Base-by-base conservation (phyloP, 75 land plant species). In the Pinus taeda region DNA sequence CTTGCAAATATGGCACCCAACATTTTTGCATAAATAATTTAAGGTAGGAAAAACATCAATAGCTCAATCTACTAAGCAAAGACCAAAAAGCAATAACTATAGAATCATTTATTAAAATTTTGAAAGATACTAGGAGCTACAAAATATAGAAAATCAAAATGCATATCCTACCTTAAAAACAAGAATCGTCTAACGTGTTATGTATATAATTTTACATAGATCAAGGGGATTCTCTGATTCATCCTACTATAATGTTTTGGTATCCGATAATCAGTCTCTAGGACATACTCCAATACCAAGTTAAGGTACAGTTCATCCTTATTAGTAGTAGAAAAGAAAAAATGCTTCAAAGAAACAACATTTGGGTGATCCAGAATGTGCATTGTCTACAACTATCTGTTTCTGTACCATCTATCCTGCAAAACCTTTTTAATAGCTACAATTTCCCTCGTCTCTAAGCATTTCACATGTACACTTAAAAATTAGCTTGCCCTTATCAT, bases 391-490 rank as follows among this genome's bases (percentile, higher is more conserved):
- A 93, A 80, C 78, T 93, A 93, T 74, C 96, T 85, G 77, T 93
- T 93, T 78, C 91, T 93, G 72, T 93, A 93, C 56, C 96, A 81
- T 82, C 87, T 93, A 83, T 93, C 96, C 70, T 93, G 96, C 63
- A 93, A 88, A 75, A 93, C 96, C 76, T 93, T 93, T 78, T 93
- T 93, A 60, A 93, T 93, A 3, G 96, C 96, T 12, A 93, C 94
- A 49, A 90, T 91, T 79, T 93, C 96, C 37, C 94, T 93, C 22
- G 96, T 91, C 77, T 93, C 96, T 37, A 93, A 75, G 79, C 96
- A 93, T 63, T 91, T 93, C 55, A 93, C 96, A 93, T 93, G 79
- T 57, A 81, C 18, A 75, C 39, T 20, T 33, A 49, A 57, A n/a
- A 39, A 39, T 4, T 39, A 30, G 33, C 33, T 30, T 30, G 33